Evolutionary conservation across 352 stramenopile species (phyloP).

Genomic region (Phytophthora ramorum): DNA sequence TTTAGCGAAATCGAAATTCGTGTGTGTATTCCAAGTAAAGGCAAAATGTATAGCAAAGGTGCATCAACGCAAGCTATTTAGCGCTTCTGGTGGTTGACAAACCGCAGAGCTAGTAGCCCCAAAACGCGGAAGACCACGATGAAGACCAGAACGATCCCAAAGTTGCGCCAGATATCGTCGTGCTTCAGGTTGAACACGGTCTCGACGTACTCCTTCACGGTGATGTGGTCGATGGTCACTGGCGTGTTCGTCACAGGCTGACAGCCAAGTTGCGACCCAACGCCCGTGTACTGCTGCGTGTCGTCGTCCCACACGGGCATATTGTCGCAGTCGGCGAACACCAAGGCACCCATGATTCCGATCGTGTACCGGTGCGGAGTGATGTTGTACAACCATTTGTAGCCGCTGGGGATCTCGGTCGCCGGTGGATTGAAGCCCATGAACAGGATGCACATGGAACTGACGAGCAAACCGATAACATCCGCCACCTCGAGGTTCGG

Average conservation of each 20-base stretch:
- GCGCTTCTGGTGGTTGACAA: slow-evolving; percentile 44
- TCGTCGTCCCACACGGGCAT: slow-evolving; percentile 22
- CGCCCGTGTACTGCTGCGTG: slow-evolving; percentile 9
- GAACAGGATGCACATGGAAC: slow-evolving; percentile 58
- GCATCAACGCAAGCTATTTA: slow-evolving; percentile 20
- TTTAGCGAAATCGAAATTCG: too few relatives aligned
- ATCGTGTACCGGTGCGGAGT: slow-evolving; percentile 32
- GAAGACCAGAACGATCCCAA: slow-evolving; percentile 38
- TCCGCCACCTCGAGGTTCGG: slow-evolving; percentile 40
- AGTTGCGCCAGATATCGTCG: slow-evolving; percentile 42
- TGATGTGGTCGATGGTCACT: slow-evolving; percentile 23
- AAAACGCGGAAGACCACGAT: slow-evolving; percentile 47
- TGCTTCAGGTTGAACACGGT: slow-evolving; percentile 50
- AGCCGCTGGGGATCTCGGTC: slow-evolving; percentile 48
- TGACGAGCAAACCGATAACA: slow-evolving; percentile 45
- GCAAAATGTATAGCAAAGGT: not conserved
- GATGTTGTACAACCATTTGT: slow-evolving; percentile 50
- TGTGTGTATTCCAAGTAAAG: too few relatives aligned
- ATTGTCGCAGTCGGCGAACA: slow-evolving; percentile 32
- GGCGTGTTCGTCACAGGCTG: slow-evolving; percentile 25
- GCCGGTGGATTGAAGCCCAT: slow-evolving; percentile 58
- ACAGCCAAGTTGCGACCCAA: slow-evolving; percentile 24
- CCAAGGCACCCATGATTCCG: slow-evolving; percentile 20
- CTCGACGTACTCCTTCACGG: slow-evolving; percentile 53
- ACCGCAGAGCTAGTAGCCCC: slow-evolving; percentile 44